Conservation (phyloP, 2,329 filamentous ascomycete species). For the Hypoxylon sp. region DNA sequence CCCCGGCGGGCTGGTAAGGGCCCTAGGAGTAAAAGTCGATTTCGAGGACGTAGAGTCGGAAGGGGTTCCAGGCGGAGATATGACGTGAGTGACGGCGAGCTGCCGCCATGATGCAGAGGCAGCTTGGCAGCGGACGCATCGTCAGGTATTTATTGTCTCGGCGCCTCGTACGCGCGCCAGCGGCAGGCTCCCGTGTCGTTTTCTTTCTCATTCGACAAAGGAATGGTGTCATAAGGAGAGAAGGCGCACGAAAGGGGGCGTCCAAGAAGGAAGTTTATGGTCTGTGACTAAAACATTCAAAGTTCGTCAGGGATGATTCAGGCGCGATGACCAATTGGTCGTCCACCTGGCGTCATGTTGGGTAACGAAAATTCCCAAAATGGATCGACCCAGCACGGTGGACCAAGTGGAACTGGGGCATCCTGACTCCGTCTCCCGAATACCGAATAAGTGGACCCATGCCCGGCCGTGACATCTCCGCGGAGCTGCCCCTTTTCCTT, state of each 20-base stretch:
- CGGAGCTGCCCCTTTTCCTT: slow-evolving; percentile 27
- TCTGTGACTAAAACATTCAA: slow-evolving; percentile 32
- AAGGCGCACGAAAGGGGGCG: slow-evolving; percentile 10
- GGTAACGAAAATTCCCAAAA: slow-evolving; percentile 40
- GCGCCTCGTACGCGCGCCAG: slow-evolving; percentile 5
- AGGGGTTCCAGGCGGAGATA: neutral
- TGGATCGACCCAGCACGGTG: slow-evolving; percentile 23
- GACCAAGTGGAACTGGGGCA: slow-evolving; percentile 18
- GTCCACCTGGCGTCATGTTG: slow-evolving; percentile 39
- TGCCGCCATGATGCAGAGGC: slow-evolving; percentile 11
- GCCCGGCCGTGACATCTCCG: slow-evolving; percentile 38
- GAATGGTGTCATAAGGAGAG: slow-evolving; percentile 28
- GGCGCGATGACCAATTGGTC: slow-evolving; percentile 38
- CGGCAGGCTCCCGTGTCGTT: slow-evolving; percentile 11
- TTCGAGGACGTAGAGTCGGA: slow-evolving; percentile 5
- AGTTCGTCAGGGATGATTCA: slow-evolving; percentile 21
- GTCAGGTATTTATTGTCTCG: slow-evolving; percentile 28
- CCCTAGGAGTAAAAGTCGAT: slow-evolving; percentile 19
- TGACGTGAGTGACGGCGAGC: slow-evolving; percentile 4
- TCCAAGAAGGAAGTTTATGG: slow-evolving; percentile 14
- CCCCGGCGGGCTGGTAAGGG: neutral
- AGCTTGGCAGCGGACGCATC: slow-evolving; percentile 13
- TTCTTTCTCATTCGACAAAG: slow-evolving; percentile 26
- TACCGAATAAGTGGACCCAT: slow-evolving; percentile 29
- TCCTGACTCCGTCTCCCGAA: slow-evolving; percentile 34